Conservation (phyloP, 2,329 filamentous ascomycete genomes). For the Venturia oleaginea region DNA sequence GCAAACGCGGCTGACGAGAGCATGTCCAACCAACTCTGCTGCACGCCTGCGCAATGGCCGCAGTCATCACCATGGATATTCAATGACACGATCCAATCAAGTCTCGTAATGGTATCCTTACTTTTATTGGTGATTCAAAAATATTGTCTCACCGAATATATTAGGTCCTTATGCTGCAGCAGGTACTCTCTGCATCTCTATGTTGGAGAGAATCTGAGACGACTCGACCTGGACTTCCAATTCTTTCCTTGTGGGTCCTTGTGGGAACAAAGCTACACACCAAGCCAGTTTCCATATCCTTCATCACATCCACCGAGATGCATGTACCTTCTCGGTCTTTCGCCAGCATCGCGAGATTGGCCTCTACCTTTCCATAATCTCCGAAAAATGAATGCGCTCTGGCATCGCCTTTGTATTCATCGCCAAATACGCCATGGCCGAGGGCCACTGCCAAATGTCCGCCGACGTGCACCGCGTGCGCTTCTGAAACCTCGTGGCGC, state of each 20-base stretch:
- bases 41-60: not conserved
- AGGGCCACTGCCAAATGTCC: conserved; percentile 47
- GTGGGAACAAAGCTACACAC: not conserved
- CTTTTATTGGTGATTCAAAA: not conserved
- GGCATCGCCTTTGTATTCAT: conserved; percentile 26
- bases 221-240: not conserved
- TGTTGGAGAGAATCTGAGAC: not conserved
- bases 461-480: conserved; percentile 41
- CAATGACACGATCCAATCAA: too few species aligned
- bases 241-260: not conserved
- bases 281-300: not conserved
- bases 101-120: not conserved
- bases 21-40: not conserved
- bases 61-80: not conserved
- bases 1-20: not conserved
- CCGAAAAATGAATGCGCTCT: conserved; percentile 49
- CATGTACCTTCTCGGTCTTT: not conserved
- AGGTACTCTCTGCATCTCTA: not conserved
- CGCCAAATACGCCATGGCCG: conserved; percentile 43
- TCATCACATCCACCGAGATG: not conserved
- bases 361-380: conserved; percentile 29
- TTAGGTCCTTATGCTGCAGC: not conserved
- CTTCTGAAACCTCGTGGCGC: conserved; percentile 32
- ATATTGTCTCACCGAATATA: not conserved
- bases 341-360: conserved; percentile 2